Conservation (phyloP, 805 yeast genomes). For the Candida nitratophila region DNA sequence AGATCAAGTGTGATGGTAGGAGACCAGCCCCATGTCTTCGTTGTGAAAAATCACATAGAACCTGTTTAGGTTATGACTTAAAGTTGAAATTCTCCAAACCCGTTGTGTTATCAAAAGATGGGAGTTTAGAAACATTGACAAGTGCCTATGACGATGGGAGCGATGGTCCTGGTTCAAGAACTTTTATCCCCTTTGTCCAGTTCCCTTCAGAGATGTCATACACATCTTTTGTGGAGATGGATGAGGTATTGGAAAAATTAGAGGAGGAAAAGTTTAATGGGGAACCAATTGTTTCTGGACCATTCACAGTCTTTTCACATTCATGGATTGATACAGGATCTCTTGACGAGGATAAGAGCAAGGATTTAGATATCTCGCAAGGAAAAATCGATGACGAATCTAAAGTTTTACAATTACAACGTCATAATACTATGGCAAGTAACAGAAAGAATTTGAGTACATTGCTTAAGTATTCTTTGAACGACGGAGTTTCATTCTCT, state of each 20-base stretch:
- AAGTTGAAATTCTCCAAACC: constrained; percentile 41
- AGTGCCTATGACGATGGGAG: constrained; percentile 4
- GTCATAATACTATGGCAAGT: not conserved
- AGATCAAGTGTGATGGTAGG: constrained; percentile 45
- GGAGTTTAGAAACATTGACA: constrained; percentile 10
- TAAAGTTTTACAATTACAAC: no score
- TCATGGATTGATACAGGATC: not conserved
- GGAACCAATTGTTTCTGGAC: constrained; percentile 4
- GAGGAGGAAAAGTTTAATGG: not conserved
- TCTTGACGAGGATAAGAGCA: not conserved
- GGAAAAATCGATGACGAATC: no score
- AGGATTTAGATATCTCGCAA: no score
- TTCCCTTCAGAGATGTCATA: constrained; percentile 31
- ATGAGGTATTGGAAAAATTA: constrained; percentile 25
- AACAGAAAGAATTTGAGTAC: not conserved
- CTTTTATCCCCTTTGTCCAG: constrained; percentile 36
- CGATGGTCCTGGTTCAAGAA: constrained; percentile 29
- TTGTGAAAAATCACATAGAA: constrained; percentile 36
- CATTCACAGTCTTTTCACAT: not conserved
- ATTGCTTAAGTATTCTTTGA: not conserved
- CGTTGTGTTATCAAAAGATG: constrained; percentile 23
- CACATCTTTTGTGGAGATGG: constrained; percentile 32
- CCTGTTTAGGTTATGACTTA: constrained; percentile 45
- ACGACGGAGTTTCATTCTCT: not conserved
- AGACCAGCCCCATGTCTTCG: constrained; percentile 36